Base-by-base conservation (phyloP, 768 basidiomycete species). In the Boletus bicolor region DNA sequence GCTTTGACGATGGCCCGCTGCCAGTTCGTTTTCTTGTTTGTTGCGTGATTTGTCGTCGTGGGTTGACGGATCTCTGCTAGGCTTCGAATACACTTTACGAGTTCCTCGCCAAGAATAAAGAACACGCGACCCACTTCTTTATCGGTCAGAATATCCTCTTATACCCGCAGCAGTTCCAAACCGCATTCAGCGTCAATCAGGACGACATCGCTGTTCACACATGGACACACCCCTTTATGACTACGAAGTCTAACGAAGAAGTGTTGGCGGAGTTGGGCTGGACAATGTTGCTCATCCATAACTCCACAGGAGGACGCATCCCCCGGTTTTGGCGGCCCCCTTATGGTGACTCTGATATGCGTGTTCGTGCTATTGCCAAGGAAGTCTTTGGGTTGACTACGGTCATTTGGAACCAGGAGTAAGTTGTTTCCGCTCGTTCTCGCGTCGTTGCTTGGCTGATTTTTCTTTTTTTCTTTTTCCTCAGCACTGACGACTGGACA, bases 351-450 rank as follows among this genome's bases (percentile, higher is more conserved):
- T 80, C 81, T 44, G 95, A 98, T 66, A 82, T 80, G 70, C 82
- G 95, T 46, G 90, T 96, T 34, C 77, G 82, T 37, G 85, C 93
- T 4, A 91, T 98, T 64, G 95, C 94, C 26, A 77, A 81, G 66
- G 85, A 91, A 67, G 86, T 94, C 34, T 94, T 97, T 67, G 92
- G 90, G 26, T 71, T 98, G 59, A 78, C 79, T 21, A 88, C 90
- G n/a, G 81, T 95, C 52, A 73, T 91, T 61, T 98, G 95, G 95
- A 94, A 96, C 72, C 82, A 85, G 56, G 94, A 95, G 89, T 91
- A 73, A 51, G 82, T 57, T 7, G 2, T 46, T 21, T 59, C 24
- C 21, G 12, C 5, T 37, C 47, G 9, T 44, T 34, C n/a, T 38
- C 17, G 26, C 7, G 38, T 43, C 12, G 15, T 53, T 43, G 21